phyloP scores from a whole-genome alignment of 208 protist species.

The Leishmania tropica region DNA sequence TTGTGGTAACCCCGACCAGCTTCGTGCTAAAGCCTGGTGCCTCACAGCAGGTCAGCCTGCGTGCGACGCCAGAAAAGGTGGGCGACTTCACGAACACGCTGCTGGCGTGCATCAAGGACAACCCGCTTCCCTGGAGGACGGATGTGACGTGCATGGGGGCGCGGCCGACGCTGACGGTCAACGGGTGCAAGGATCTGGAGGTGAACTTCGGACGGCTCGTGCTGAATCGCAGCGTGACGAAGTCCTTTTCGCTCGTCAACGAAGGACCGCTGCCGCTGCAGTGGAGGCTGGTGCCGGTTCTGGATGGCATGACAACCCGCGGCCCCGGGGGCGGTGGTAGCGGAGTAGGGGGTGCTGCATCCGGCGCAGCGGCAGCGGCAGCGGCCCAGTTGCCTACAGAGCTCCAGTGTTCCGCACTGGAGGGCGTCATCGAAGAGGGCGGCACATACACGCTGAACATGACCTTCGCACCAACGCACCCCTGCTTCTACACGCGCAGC shows the following conservation, averaged over 20 bases:
- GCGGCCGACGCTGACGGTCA: constrained; percentile 74
- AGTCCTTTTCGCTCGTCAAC: constrained; percentile 75
- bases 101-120: constrained; percentile 91
- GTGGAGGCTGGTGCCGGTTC: constrained; percentile 51
- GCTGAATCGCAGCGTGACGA: constrained; percentile 48
- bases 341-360: neutral
- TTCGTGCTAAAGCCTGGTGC: constrained; percentile 86
- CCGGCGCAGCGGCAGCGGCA: constrained; percentile 27
- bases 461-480: constrained; percentile 67
- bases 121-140: constrained; percentile 90
- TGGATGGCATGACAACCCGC: constrained; percentile 2
- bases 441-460: constrained; percentile 57
- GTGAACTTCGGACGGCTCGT: constrained; percentile 86
- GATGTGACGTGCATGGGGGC: constrained; percentile 85
- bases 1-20: constrained; percentile 68
- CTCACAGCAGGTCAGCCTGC: constrained; percentile 73
- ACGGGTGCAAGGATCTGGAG: constrained; percentile 70
- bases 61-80: constrained; percentile 80
- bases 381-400: constrained; percentile 72
- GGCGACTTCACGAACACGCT: constrained; percentile 87
- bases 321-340: constrained; percentile 4
- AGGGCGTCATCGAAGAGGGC: constrained; percentile 72
- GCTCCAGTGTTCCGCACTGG: constrained; percentile 64
- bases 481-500: constrained; percentile 70
- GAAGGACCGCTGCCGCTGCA: constrained; percentile 72